A percentile compares a stretch with the other conserved stretches of the same genome.
Conservation (phyloP, 768 basidiomycete genomes). For the Hygrocybe punicea region DNA sequence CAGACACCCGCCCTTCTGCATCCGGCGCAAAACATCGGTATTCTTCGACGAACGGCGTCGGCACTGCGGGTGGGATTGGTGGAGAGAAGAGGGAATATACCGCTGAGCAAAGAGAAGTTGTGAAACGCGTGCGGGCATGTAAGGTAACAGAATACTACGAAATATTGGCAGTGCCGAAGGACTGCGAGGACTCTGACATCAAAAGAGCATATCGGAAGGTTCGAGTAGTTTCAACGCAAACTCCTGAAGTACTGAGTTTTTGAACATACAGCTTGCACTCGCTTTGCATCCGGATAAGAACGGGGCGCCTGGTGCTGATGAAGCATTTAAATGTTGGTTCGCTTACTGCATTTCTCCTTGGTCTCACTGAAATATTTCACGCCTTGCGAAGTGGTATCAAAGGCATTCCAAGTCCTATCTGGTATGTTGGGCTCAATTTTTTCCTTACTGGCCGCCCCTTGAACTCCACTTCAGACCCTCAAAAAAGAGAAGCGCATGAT, state of each 20-base stretch:
- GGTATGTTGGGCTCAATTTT: conserved; percentile 37
- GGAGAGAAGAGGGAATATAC: conserved; percentile 85
- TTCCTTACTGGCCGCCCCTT: conserved; percentile 2
- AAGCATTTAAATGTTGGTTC: conserved; percentile 90
- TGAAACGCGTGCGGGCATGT: conserved; percentile 81
- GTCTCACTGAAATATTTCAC: background rate
- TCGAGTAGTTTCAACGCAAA: conserved; percentile 13
- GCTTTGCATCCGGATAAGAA: conserved; percentile 92
- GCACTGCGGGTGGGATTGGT: conserved; percentile 56
- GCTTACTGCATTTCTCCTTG: background rate
- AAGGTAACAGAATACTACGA: conserved; percentile 91
- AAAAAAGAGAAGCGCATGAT: conserved; percentile 87
- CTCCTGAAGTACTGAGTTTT: conserved; percentile 2
- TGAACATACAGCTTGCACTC: conserved; percentile 63
- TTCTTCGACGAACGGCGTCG: conserved; percentile 29
- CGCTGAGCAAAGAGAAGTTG: conserved; percentile 73
- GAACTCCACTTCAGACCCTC: conserved; percentile 52
- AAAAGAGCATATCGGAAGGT: conserved; percentile 98
- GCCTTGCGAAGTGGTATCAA: conserved; percentile 77
- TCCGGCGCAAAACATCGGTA: conserved; percentile 66
- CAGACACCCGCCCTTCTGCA: conserved; percentile 71
- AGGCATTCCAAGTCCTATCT: conserved; percentile 93
- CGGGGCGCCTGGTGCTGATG: conserved; percentile 96
- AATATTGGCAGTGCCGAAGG: conserved; percentile 74
- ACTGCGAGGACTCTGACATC: conserved; percentile 79